Evolutionary conservation across 228 moss, liverwort and hornwort genomes (phyloP).

Genomic region (Sphagnum fallax): DNA sequence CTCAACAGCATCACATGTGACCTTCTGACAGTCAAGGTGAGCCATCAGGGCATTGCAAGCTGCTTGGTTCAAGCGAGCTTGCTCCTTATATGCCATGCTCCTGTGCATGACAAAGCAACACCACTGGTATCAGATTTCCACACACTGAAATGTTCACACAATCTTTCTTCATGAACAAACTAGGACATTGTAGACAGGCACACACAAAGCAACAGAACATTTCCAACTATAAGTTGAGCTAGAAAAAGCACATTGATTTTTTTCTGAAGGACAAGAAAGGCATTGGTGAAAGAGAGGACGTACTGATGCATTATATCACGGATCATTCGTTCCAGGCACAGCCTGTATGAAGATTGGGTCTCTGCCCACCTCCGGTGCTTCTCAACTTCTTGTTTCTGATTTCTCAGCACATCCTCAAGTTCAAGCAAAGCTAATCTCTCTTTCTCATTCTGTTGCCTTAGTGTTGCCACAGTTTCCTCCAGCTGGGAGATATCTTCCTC

Average conservation of each 20-base stretch:
- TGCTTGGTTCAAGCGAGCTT: slow-evolving; percentile 49
- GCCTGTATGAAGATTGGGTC: slow-evolving; percentile 54
- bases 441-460: slow-evolving; percentile 53
- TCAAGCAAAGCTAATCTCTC: slow-evolving; percentile 38
- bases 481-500: slow-evolving; percentile 47
- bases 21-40: slow-evolving; percentile 46
- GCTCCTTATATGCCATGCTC: slow-evolving; percentile 57
- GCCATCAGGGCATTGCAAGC: slow-evolving; percentile 50
- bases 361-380: slow-evolving; percentile 63
- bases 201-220: too few species aligned
- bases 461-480: slow-evolving; percentile 41
- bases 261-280: too few species aligned
- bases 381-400: slow-evolving; percentile 46
- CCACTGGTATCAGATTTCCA: too few species aligned
- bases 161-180: too few species aligned
- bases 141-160: too few species aligned
- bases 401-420: slow-evolving; percentile 36
- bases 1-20: slow-evolving; percentile 39
- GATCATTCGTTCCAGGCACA: slow-evolving; percentile 60
- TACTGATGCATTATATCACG: slow-evolving; percentile 71
- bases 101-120: slow-evolving; percentile 14
- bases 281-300: slow-evolving; percentile 23
- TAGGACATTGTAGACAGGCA: too few species aligned
- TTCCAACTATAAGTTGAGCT: too few species aligned
- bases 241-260: too few species aligned